Base-by-base conservation (phyloP, 169 alveolate genomes). In the Babesia bovis region DNA sequence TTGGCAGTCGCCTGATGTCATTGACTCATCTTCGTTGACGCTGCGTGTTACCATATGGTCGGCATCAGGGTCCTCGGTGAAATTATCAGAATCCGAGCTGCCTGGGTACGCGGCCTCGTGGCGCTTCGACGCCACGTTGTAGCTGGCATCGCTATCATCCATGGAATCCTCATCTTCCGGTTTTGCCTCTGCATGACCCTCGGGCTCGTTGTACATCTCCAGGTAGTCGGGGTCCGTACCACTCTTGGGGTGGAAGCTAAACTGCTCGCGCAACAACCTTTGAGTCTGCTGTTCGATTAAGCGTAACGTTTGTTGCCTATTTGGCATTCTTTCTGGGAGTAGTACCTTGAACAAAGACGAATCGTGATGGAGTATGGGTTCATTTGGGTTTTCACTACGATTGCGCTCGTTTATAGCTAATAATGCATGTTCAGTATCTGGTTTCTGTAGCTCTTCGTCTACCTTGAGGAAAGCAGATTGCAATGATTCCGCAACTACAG, bases 381-480 rank as follows among this genome's bases (percentile, higher is more conserved):
- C 58, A 23, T 33, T 38, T 1, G 49, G 42, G 52, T 63, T 72
- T 15, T 78, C 66, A 40, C 63, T 40, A 19, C 76, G 70, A 9
- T 32, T 35, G 9, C 42, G 63, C 25, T 70, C 82, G 51, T 56
- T 67, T 3, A 78, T 57, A 42, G 19, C 32, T 30, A 38, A 67
- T 17, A 81, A 35, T 51, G 44, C 78, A 30, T 40, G 49, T 5
- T 81, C 88, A 19, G 63, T 66, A 26, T 81, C 84, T 10, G 88
- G 56, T 44, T 38, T 81, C 33, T 41, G 60, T n/a, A 81, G 40
- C n/a, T 81, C 76, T 51, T 70, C 84, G 40, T 81, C 88, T 6
- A 81, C 71, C 47, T 63, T 60, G 32, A 81, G 40, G 41, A 81
- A 81, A 17, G 83, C 58, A 28, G 72, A 50, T 42, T 81, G 82